Evolutionary conservation across 805 yeast species (phyloP), one percentile per base, ranked within the genome.

Genomic region (Ogataea dorogensis): DNA sequence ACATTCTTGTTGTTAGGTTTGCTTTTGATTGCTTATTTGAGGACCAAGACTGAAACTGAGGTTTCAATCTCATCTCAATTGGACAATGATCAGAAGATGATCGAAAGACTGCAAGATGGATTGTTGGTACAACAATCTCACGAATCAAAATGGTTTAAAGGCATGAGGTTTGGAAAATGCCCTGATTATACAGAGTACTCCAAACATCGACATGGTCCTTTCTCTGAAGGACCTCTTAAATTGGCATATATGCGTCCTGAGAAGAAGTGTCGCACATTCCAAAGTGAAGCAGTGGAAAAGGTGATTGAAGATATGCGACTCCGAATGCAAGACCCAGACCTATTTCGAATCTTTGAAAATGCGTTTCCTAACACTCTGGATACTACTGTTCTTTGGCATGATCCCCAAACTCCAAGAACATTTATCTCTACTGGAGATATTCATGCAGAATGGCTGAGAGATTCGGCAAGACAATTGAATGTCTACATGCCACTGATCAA

Each of bases 371-470:
- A 87, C 56, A 87, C 96, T 0, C 62, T 87, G 35, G 96, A 87
- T 52, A 87, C 96, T 1, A 86, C 96, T 0, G 75, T 87, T 31
- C 65, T 84, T 36, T 87, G 87, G 86, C 86, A 81, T 57, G 46
- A 53, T 3, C 47, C 57, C 12, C 28, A 45, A 40, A 16, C 49
- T 38, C 75, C 88, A 0, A 75, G 78, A 43, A 69, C 94, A 1
- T 87, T 87, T 59, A 74, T 87, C 1, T 91, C 86, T 20, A 87
- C 96, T 0, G 96, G 96, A 7, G 96, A 87, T 54, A 87, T 87
- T 38, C 88, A 86, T 56, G 96, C 96, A 2, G 95, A 87, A 59
- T 87, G 96, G 96, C 64, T 87, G 31, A 63, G 96, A 35, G 96
- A 87, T 58, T 79, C 94, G 1, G 86, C 95, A 0, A 67, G 93